phyloP scores from a whole-genome alignment of 192 early-diverging fungal species.

The Entomortierella parvispora region DNA sequence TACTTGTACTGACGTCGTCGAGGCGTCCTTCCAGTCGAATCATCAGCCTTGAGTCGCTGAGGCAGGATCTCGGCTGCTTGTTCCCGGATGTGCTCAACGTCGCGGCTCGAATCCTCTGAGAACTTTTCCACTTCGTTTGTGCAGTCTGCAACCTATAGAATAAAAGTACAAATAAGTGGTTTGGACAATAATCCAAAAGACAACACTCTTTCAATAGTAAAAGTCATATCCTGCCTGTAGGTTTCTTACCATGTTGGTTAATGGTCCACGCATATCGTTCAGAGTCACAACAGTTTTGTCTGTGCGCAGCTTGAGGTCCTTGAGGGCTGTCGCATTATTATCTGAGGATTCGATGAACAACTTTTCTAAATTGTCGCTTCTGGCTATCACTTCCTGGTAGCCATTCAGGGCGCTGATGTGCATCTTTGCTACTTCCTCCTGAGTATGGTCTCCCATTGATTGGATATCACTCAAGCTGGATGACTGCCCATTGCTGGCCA shows the following conservation, averaged over 20 bases:
- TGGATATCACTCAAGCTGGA: slow-evolving; percentile 5
- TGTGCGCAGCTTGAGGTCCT: slow-evolving; percentile 15
- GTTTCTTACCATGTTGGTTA: slow-evolving; percentile 17
- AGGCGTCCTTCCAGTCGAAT: slow-evolving; percentile 44
- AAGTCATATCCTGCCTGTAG: too few relatives aligned
- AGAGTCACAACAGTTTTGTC: neutral
- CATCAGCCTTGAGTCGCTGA: slow-evolving; percentile 34
- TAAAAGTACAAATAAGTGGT: neutral
- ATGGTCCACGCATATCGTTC: slow-evolving; percentile 1
- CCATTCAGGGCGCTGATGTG: slow-evolving; percentile 5
- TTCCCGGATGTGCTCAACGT: slow-evolving; percentile 20
- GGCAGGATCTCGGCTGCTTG: slow-evolving; percentile 25
- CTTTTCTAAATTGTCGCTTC: slow-evolving; percentile 3
- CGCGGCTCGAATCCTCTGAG: slow-evolving; percentile 12
- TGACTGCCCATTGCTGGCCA: neutral
- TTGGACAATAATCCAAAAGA: neutral
- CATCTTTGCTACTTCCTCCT: slow-evolving; percentile 15
- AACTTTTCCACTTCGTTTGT: slow-evolving; percentile 1
- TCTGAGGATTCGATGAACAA: slow-evolving; percentile 16
- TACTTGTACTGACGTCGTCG: slow-evolving; percentile 30
- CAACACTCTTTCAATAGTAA: too few relatives aligned
- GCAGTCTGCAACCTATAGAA: slow-evolving; percentile 6
- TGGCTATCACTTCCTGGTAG: slow-evolving; percentile 11
- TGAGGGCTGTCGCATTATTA: slow-evolving; percentile 12
- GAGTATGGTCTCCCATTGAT: slow-evolving; percentile 9